Conservation (phyloP, 2,329 filamentous ascomycete genomes). For the Leptosphaerulina australis region DNA sequence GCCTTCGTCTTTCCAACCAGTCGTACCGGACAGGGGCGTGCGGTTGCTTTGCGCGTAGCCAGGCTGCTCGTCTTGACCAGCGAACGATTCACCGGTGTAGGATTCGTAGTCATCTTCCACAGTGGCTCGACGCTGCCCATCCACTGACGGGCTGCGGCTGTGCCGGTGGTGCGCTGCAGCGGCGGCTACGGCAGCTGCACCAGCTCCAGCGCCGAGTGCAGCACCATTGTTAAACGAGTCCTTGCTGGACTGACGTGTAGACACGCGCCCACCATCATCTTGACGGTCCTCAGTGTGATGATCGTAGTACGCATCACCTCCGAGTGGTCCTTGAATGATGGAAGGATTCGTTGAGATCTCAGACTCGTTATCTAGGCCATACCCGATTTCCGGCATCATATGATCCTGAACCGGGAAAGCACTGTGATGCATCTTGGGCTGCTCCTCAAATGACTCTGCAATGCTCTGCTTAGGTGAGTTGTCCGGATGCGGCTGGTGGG, state of each 20-base stretch:
- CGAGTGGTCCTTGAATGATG: constrained; percentile 75
- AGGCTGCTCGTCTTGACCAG: constrained; percentile 42
- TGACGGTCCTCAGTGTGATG: constrained; percentile 48
- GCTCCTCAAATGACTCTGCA: constrained; percentile 54
- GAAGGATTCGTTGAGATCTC: constrained; percentile 87
- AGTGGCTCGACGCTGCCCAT: constrained; percentile 43
- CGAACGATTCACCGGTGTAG: constrained; percentile 44
- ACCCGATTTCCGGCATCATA: constrained; percentile 79
- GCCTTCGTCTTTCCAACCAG: constrained; percentile 74
- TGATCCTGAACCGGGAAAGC: constrained; percentile 71
- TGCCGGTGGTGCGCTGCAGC: constrained; percentile 54
- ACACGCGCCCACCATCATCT: constrained; percentile 44
- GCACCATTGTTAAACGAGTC: constrained; percentile 39
- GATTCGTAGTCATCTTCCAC: constrained; percentile 48
- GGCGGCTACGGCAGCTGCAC: constrained; percentile 62
- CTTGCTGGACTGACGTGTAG: constrained; percentile 37
- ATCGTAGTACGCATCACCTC: constrained; percentile 56
- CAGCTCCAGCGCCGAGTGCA: constrained; percentile 53
- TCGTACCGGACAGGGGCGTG: constrained; percentile 56
- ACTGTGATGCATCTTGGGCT: constrained; percentile 68
- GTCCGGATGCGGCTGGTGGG: constrained; percentile 37
- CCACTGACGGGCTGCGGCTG: constrained; percentile 36
- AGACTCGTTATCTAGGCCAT: constrained; percentile 61
- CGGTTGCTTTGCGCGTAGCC: constrained; percentile 39
- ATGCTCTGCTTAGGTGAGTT: constrained; percentile 63